Evolutionary conservation across 305 asterid genomes (phyloP).

Genomic region (Solanum hybrid): DNA sequence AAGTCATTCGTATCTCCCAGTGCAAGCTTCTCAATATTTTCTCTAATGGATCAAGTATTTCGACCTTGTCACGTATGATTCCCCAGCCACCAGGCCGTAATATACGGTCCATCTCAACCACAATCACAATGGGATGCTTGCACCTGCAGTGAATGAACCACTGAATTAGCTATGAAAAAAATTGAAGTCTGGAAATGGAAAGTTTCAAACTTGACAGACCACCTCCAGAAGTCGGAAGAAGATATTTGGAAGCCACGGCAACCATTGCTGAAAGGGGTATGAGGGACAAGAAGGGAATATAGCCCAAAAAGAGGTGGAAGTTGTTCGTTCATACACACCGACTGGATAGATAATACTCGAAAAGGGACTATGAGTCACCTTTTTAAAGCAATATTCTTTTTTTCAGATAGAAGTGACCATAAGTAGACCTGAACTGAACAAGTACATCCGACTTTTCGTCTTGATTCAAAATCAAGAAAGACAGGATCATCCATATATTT

Average conservation of each 20-base stretch:
- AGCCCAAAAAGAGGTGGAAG: neutral
- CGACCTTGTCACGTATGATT: conserved; percentile 72
- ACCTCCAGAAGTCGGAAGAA: neutral
- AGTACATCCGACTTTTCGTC: neutral
- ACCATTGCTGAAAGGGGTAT: neutral
- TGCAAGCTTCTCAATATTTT: conserved; percentile 60
- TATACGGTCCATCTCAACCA: conserved; percentile 83
- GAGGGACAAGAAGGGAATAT: neutral
- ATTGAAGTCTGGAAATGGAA: neutral
- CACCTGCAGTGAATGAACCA: conserved; percentile 41
- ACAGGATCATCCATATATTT: neutral
- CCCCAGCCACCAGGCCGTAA: conserved; percentile 91
- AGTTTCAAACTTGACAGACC: neutral
- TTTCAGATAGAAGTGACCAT: neutral
- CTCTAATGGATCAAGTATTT: conserved; percentile 73
- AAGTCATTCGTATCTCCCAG: conserved; percentile 89
- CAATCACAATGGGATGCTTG: conserved; percentile 61
- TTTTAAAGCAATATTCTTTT: neutral
- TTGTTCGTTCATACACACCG: neutral
- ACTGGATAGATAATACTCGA: neutral
- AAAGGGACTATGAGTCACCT: neutral
- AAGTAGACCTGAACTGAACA: neutral
- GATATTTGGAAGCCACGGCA: rapidly evolving
- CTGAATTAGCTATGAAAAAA: neutral
- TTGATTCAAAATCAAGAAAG: neutral